A percentile compares a stretch with the other conserved stretches of the same genome.
phyloP scores from a whole-genome alignment of 495 filamentous ascomycete species.

The Penicillium angulare region DNA sequence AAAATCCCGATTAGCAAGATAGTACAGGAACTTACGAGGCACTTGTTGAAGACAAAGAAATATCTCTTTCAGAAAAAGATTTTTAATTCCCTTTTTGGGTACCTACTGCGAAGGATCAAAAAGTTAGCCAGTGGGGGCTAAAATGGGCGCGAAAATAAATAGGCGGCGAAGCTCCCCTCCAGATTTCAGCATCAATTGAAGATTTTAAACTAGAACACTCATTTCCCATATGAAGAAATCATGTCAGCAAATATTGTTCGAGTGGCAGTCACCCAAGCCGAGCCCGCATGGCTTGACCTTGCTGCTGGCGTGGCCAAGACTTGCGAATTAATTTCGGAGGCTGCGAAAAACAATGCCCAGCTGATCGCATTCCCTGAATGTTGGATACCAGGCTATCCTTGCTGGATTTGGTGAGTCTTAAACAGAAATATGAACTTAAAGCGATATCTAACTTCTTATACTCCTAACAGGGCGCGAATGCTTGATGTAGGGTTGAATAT shows the following conservation, averaged over 20 bases:
- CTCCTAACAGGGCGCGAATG: constrained; percentile 43
- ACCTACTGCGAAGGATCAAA: too few species aligned
- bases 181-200: too few species aligned
- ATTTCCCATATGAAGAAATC: background rate
- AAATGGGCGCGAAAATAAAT: too few species aligned
- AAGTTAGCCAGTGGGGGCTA: too few species aligned
- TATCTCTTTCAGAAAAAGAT: too few species aligned
- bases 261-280: constrained; percentile 50
- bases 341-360: constrained; percentile 45
- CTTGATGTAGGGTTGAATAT: constrained; percentile 43
- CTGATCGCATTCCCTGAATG: constrained; percentile 49
- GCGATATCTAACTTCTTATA: background rate
- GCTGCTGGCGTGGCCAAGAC: constrained; percentile 48
- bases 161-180: too few species aligned
- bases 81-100: too few species aligned
- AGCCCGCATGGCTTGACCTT: constrained; percentile 56
- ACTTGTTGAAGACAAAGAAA: too few species aligned
- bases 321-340: constrained; percentile 49
- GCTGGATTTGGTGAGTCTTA: constrained; percentile 47
- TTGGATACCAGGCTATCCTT: constrained; percentile 41
- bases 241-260: constrained; percentile 13
- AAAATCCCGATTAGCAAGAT: too few species aligned
- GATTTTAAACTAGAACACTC: too few species aligned
- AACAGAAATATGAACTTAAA: background rate
- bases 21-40: too few species aligned